Base-by-base conservation (phyloP, 2,329 filamentous ascomycete genomes). In the Scedosporium aurantiacum region DNA sequence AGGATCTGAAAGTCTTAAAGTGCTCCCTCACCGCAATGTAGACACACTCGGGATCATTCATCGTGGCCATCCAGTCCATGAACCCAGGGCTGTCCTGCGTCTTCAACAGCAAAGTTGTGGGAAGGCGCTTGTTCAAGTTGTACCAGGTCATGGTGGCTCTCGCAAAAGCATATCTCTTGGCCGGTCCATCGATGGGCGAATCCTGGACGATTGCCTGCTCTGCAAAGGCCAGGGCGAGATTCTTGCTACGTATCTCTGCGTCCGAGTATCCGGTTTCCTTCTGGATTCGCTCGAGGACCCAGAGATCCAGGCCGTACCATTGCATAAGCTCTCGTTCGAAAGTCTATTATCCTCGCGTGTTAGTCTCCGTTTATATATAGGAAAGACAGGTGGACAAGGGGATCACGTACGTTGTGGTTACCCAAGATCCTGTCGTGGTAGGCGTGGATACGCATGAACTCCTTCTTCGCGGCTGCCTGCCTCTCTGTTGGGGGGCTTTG, bases 201-300 rank as follows among this genome's bases (percentile, higher is more conserved):
- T 18, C 21, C 12, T 28, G 12, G 14, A 60, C 40, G 5, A 60
- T 52, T 25, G 47, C 43, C 27, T 18, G 16, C 43, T 28, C 28
- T 2, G 43, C 23, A 10, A 3, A 10, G 7, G 57, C 41, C 41
- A 60, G 57, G 2, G 43, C 14, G 16, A 60, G 57, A 27, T 60
- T 60, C 43, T 41, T 50, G 18, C 57, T 23, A 41, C 43, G 43
- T 43, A 60, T 50, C 57, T 60, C 57, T 6, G 47, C 41, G 43
- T 60, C 7, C 12, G 57, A 60, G 18, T 28, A 23, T n/a, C 23
- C 43, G n/a, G 10, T 18, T 5, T 60, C 57, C 25, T 18, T 37
- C 43, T 52, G 57, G 41, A 60, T 60, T 5, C 57, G 41, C 23
- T 50, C 16, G 14, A 52, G 43, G 4, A 21, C 21, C 43, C 41